Conservation (phyloP, 2,329 filamentous ascomycete species). For the Diaporthe caulivora region DNA sequence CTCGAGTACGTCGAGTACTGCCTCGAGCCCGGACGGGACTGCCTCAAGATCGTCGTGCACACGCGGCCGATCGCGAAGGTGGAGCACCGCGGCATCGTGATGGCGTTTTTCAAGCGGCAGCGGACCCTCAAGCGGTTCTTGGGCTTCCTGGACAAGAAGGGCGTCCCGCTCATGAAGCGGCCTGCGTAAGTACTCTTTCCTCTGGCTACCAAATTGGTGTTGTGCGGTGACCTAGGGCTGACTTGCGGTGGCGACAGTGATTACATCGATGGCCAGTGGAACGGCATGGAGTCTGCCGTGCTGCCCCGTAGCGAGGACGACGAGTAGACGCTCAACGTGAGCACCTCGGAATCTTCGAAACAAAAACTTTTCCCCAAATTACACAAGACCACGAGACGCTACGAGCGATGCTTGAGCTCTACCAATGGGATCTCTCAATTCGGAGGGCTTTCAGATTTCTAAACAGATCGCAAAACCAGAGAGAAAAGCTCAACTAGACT, state of each 20-base stretch:
- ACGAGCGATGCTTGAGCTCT: not conserved
- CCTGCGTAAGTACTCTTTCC: conserved; percentile 52
- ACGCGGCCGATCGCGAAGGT: conserved; percentile 50
- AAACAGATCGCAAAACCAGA: not conserved
- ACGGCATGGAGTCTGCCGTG: conserved; percentile 50
- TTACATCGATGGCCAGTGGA: conserved; percentile 54
- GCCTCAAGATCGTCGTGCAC: conserved; percentile 56
- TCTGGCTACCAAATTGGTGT: not conserved
- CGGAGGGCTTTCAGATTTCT: not conserved
- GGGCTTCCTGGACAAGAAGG: conserved; percentile 58
- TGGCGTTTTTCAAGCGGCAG: conserved; percentile 65
- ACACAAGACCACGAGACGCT: not conserved
- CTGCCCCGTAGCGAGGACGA: conserved; percentile 41
- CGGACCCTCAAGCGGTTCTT: conserved; percentile 67
- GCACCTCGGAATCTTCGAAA: not conserved
- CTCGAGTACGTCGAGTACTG: conserved; percentile 58
- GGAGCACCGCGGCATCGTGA: conserved; percentile 57
- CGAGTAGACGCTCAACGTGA: conserved; percentile 10
- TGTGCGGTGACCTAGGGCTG: not conserved
- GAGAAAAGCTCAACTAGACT: not conserved
- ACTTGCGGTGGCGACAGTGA: conserved; percentile 44
- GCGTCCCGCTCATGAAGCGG: conserved; percentile 55
- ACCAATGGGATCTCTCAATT: too few relatives aligned
- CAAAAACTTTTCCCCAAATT: not conserved
- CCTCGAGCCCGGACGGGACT: conserved; percentile 49